phyloP scores from a whole-genome alignment of 768 basidiomycete genomes.

The Rhodotorula graminis region DNA sequence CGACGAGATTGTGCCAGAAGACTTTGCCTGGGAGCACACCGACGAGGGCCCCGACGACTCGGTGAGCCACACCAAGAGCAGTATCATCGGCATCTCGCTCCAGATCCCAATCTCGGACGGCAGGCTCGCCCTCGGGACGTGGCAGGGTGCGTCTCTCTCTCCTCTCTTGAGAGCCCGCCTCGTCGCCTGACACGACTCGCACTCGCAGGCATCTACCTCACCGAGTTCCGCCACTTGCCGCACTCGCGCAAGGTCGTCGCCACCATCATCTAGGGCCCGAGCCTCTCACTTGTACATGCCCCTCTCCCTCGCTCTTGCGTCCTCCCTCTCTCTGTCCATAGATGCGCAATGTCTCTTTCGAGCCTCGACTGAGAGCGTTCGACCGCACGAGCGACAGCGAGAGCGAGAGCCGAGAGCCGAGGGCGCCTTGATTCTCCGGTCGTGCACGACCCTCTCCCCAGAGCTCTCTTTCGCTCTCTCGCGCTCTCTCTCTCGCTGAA shows the following conservation, averaged over 20 bases:
- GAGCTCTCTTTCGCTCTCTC: too few species aligned
- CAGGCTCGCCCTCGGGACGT: conserved; percentile 74
- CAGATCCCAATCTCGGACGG: conserved; percentile 77
- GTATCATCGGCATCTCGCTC: conserved; percentile 75
- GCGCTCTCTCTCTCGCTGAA: too few species aligned
- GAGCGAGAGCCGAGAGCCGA: too few species aligned
- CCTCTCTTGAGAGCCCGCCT: conserved; percentile 39
- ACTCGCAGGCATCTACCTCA: background rate
- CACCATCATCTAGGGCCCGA: conserved; percentile 58
- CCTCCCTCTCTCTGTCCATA: background rate
- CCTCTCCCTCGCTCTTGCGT: background rate
- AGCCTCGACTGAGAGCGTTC: too few species aligned
- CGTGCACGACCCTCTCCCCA: too few species aligned
- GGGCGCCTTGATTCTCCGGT: too few species aligned
- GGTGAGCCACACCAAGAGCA: conserved; percentile 85
- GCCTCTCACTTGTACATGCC: background rate
- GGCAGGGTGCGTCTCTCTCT: conserved; percentile 64
- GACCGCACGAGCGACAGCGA: too few species aligned
- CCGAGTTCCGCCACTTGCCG: conserved; percentile 59
- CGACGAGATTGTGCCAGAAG: conserved; percentile 81
- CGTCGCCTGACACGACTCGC: background rate
- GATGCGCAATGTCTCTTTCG: too few species aligned
- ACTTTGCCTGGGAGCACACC: conserved; percentile 40
- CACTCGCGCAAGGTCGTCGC: conserved; percentile 71
- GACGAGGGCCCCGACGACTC: conserved; percentile 61